Evolutionary conservation across 1,284 basidiomycete species (phyloP).

Genomic region (Puccinia novopanici): DNA sequence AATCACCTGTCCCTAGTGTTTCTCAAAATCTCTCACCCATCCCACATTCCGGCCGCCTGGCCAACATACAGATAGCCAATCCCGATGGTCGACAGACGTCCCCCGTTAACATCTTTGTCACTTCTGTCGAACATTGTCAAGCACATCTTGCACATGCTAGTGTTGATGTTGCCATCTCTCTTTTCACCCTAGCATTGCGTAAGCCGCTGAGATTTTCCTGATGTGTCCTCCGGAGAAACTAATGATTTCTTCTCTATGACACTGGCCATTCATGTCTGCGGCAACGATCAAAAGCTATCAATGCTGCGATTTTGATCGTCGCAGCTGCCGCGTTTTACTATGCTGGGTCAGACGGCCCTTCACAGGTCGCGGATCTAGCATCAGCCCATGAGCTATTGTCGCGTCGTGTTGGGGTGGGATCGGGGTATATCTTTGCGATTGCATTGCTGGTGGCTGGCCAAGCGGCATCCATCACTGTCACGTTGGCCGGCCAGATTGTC

Average conservation of each 20-base stretch:
- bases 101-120: not conserved
- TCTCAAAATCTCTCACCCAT: slow-evolving; percentile 1
- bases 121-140: slow-evolving; percentile 8
- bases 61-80: not conserved
- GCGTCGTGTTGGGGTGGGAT: slow-evolving; percentile 69
- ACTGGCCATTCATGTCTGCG: slow-evolving; percentile 19
- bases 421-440: slow-evolving; percentile 80
- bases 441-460: slow-evolving; percentile 83
- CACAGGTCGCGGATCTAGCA: slow-evolving; percentile 70
- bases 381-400: slow-evolving; percentile 76
- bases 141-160: slow-evolving; percentile 57
- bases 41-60: not conserved
- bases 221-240: slow-evolving; percentile 27
- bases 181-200: no score
- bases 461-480: slow-evolving; percentile 88
- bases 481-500: slow-evolving; percentile 85
- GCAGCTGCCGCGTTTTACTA: slow-evolving; percentile 66
- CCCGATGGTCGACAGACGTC: not conserved
- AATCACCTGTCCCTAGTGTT: not conserved
- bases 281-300: no score
- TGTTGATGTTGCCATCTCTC: slow-evolving; percentile 58
- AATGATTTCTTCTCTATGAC: not conserved
- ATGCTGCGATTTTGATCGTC: slow-evolving; percentile 63
- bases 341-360: slow-evolving; percentile 55
- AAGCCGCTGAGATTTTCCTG: not conserved